Conservation (phyloP, 2,329 filamentous ascomycete species). For the Xylaria sp. region DNA sequence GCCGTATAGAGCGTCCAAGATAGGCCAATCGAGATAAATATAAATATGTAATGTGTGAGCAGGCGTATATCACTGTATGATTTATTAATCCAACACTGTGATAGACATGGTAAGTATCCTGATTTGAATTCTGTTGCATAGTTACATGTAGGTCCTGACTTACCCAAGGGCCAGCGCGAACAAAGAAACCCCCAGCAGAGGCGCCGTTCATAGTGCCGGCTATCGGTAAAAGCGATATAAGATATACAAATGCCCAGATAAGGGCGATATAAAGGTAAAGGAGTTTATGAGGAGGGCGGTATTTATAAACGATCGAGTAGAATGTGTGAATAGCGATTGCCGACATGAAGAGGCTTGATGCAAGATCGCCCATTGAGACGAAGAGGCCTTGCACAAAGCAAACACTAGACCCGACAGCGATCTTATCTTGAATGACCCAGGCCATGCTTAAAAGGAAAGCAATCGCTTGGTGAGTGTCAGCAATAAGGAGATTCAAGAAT, state of each 20-base stretch:
- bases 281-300: conserved; percentile 59
- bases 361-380: conserved; percentile 72
- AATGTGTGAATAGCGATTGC: conserved; percentile 75
- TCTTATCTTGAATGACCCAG: conserved; percentile 65
- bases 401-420: conserved; percentile 63
- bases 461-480: conserved; percentile 73
- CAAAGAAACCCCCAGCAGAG: conserved; percentile 62
- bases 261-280: conserved; percentile 62
- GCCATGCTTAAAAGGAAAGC: conserved; percentile 72
- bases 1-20: conserved; percentile 53
- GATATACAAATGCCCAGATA: conserved; percentile 70
- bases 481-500: conserved; percentile 75
- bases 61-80: conserved; percentile 64
- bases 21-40: conserved; percentile 57
- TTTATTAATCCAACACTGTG: conserved; percentile 70
- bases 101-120: conserved; percentile 20
- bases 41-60: conserved; percentile 71
- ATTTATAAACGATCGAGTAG: conserved; percentile 67
- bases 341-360: conserved; percentile 74
- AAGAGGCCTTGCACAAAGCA: conserved; percentile 77
- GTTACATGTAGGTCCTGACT: conserved; percentile 38
- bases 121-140: neutral
- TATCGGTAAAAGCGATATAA: conserved; percentile 64
- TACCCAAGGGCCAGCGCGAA: conserved; percentile 73
- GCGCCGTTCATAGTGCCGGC: conserved; percentile 57